Evolutionary conservation across 306 rosid genomes (phyloP), one percentile per base, ranked within the genome.

Genomic region (Begonia fuchsioides): DNA sequence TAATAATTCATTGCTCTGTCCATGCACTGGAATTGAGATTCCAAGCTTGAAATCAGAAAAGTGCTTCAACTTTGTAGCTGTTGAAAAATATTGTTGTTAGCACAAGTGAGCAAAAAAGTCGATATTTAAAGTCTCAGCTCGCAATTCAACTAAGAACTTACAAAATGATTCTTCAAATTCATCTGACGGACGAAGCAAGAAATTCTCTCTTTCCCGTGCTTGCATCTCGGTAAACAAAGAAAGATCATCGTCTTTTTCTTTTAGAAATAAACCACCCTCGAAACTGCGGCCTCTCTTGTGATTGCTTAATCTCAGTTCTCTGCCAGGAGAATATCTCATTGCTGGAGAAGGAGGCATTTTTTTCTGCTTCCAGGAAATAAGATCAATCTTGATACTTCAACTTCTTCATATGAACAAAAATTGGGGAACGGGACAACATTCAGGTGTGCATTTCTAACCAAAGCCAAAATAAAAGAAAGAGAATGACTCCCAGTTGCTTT

Each of bases 291-390:
- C 82, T 59, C 94, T 66, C 71, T 68, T 72, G 68, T 84, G 88
- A 53, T 69, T 78, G 51, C 60, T 64, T 32, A 51, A 71, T 56
- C 77, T 84, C 9, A 49, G 44, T 63, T 77, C 94, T 60, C 79
- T 67, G 19, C 76, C 85, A 0, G 85, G 94, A 58, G 94, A 79
- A 72, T 43, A 74, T 65, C 90, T 69, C 80, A 79, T 20, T 46
- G 82, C 78, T 6, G 94, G 94, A 20, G 94, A 79, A 55, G 86
- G 78, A 16, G 94, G 86, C 90, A 83, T 83, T 73, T 68, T 83
- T 73, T 68, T 63, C 35, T 52, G 72, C 58, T 43, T 63, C 57
- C 54, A 70, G 57, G 12, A 50, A 49, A 59, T 50, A 52, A 13
- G 49, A 65, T 52, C 53, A 32, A 55, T 50, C 65, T 48, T 47